Evolutionary conservation across 2,329 filamentous ascomycete species (phyloP).

Genomic region (Trichoderma koningiopsis): DNA sequence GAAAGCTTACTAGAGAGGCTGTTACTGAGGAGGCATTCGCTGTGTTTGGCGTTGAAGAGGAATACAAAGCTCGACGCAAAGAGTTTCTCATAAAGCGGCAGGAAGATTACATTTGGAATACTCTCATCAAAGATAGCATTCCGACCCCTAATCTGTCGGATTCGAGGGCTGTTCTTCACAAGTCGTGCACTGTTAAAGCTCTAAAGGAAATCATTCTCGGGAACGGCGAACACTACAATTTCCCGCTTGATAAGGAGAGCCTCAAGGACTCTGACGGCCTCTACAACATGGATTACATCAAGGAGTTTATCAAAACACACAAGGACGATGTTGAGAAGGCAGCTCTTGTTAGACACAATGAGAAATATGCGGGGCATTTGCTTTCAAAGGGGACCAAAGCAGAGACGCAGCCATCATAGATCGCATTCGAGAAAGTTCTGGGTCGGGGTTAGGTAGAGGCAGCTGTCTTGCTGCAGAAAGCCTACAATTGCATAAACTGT

Average conservation of each 20-base stretch:
- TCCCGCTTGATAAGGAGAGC: slow-evolving; percentile 31
- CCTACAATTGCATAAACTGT: neutral
- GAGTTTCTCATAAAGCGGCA: slow-evolving; percentile 48
- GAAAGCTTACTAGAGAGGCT: slow-evolving; percentile 42
- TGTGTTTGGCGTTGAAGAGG: slow-evolving; percentile 48
- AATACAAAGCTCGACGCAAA: slow-evolving; percentile 48
- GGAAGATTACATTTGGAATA: slow-evolving; percentile 47
- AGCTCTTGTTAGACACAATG: slow-evolving; percentile 37
- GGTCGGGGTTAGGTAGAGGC: neutral
- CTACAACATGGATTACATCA: slow-evolving; percentile 47
- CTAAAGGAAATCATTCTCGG: slow-evolving; percentile 55
- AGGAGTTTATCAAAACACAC: slow-evolving; percentile 44
- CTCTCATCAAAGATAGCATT: slow-evolving; percentile 46
- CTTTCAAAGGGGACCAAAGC: neutral
- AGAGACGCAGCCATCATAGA: neutral
- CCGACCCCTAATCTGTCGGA: slow-evolving; percentile 35
- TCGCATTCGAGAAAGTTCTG: neutral
- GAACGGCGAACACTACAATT: slow-evolving; percentile 44
- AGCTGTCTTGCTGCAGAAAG: neutral
- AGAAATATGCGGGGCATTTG: slow-evolving; percentile 20
- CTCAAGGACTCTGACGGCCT: slow-evolving; percentile 44
- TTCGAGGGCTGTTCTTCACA: slow-evolving; percentile 34
- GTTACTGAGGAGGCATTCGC: slow-evolving; percentile 57
- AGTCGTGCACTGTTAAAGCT: slow-evolving; percentile 43
- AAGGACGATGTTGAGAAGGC: slow-evolving; percentile 43